These are phyloP conservation scores for Aspergillus funiculosus DNA, from an alignment of 495 filamentous ascomycete species.

Conservation along the genomic window DNA sequence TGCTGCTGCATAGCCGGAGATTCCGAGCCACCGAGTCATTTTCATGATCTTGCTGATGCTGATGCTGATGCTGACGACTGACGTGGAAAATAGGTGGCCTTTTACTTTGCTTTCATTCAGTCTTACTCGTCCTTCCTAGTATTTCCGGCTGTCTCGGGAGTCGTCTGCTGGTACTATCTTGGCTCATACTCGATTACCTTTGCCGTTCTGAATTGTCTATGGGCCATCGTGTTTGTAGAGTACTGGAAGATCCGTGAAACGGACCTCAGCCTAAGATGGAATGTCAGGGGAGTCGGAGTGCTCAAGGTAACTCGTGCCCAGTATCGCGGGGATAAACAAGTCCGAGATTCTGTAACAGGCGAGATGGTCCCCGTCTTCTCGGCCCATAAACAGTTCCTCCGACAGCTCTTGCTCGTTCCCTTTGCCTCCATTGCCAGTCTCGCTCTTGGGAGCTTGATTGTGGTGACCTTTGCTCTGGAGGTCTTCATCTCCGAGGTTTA, in stretches of 20 bases:
- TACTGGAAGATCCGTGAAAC: conserved; percentile 94
- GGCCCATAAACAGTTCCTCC: conserved; percentile 62
- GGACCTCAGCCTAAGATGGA: conserved; percentile 88
- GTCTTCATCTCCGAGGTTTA: conserved; percentile 94
- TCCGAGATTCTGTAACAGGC: conserved; percentile 75
- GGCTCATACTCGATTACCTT: conserved; percentile 80
- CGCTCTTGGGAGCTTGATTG: conserved; percentile 72
- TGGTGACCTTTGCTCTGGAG: conserved; percentile 79
- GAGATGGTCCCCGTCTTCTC: conserved; percentile 72
- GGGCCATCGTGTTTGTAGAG: conserved; percentile 86
- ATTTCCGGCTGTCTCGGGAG: conserved; percentile 73
- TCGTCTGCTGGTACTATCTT: conserved; percentile 67
- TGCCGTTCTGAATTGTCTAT: conserved; percentile 67
- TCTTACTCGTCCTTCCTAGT: conserved; percentile 82
- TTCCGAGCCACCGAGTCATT: not conserved
- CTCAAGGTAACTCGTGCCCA: conserved; percentile 73
- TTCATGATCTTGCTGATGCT: too few relatives aligned
- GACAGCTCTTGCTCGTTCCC: conserved; percentile 78
- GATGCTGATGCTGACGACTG: not conserved
- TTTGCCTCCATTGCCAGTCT: conserved; percentile 71
- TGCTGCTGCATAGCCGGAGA: not conserved
- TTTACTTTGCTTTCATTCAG: conserved; percentile 93
- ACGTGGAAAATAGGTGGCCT: conserved; percentile 57
- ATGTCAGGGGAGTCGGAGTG: conserved; percentile 72
- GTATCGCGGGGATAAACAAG: conserved; percentile 71